Percentiles rank a stretch among this genome's conserved stretches.
Evolutionary conservation across 1,139 yeast genomes (phyloP).

Genomic region (Yamadazyma siamensis): DNA sequence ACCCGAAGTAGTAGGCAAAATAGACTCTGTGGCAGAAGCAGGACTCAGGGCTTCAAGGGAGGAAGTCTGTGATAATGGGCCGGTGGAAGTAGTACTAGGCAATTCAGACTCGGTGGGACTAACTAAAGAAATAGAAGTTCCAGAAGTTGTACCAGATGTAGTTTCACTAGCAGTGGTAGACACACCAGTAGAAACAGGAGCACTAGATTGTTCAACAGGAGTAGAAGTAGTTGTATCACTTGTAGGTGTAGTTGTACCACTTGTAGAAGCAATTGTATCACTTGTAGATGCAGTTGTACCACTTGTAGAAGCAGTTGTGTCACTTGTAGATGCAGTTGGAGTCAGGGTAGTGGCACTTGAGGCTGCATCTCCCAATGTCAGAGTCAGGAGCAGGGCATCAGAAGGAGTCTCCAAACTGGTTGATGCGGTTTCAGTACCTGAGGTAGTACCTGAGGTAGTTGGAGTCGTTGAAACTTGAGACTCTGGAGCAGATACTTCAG

Average conservation of each 20-base stretch:
- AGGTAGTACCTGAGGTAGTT: neutral
- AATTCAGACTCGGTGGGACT: constrained; percentile 3
- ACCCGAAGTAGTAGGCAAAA: neutral
- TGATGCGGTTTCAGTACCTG: neutral
- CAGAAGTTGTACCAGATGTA: constrained; percentile 2
- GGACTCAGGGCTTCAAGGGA: neutral
- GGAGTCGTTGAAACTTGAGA: constrained; percentile 1
- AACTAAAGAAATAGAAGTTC: constrained; percentile 2
- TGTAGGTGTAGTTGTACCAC: neutral
- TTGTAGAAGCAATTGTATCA: constrained; percentile 1
- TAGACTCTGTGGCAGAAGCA: constrained; percentile 1
- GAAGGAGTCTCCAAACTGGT: constrained; percentile 1
- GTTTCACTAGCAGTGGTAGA: constrained; percentile 1
- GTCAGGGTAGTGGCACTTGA: constrained; percentile 1
- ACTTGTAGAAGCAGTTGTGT: neutral
- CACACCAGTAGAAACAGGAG: too few species aligned
- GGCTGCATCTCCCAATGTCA: too few species aligned
- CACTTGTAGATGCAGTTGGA: constrained; percentile 1
- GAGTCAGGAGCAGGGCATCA: constrained; percentile 1
- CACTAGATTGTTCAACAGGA: neutral
- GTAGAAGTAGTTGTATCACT: neutral
- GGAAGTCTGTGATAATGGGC: constrained; percentile 2
- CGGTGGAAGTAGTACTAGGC: neutral
- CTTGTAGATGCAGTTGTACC: constrained; percentile 3
- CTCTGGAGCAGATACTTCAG: constrained; percentile 4